Conservation (phyloP, 2,329 filamentous ascomycete species). For the Hypoxylon sp. region DNA sequence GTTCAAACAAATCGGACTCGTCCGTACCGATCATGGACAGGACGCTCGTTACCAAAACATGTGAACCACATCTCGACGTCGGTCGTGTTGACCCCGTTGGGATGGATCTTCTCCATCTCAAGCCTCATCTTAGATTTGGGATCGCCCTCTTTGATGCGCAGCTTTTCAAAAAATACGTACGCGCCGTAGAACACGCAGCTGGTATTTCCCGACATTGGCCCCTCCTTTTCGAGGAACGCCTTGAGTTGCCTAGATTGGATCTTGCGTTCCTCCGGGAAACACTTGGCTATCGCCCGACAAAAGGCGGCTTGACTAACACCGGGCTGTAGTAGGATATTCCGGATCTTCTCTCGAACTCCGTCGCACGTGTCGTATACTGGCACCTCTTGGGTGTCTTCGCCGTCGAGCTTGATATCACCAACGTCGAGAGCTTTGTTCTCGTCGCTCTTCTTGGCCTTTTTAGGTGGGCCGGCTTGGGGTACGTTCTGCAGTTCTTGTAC, state of each 20-base stretch:
- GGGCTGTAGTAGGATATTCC: slow-evolving; percentile 61
- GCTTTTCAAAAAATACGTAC: slow-evolving; percentile 73
- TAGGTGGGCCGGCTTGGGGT: slow-evolving; percentile 44
- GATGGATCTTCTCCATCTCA: slow-evolving; percentile 64
- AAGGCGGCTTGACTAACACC: slow-evolving; percentile 68
- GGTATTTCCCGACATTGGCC: slow-evolving; percentile 63
- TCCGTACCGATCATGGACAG: slow-evolving; percentile 39
- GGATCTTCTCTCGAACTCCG: slow-evolving; percentile 70
- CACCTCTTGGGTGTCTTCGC: slow-evolving; percentile 63
- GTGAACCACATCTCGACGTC: slow-evolving; percentile 9
- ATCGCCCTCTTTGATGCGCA: slow-evolving; percentile 65
- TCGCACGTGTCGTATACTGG: slow-evolving; percentile 71
- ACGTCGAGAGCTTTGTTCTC: slow-evolving; percentile 58
- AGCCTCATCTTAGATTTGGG: slow-evolving; percentile 65
- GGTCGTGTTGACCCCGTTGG: slow-evolving; percentile 49
- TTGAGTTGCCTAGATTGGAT: slow-evolving; percentile 62
- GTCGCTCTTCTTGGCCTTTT: slow-evolving; percentile 43
- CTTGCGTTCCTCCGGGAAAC: slow-evolving; percentile 56
- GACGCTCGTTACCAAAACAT: slow-evolving; percentile 28
- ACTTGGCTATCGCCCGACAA: slow-evolving; percentile 63
- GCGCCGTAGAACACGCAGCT: slow-evolving; percentile 66
- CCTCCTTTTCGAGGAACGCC: slow-evolving; percentile 66
- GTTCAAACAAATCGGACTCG: slow-evolving; percentile 23
- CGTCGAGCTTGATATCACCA: slow-evolving; percentile 59
- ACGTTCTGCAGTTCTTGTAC: slow-evolving; percentile 34